These are phyloP conservation scores for Cinnamomum chago DNA, from an alignment of 164 flowering plant species.

Conservation along the genomic window DNA sequence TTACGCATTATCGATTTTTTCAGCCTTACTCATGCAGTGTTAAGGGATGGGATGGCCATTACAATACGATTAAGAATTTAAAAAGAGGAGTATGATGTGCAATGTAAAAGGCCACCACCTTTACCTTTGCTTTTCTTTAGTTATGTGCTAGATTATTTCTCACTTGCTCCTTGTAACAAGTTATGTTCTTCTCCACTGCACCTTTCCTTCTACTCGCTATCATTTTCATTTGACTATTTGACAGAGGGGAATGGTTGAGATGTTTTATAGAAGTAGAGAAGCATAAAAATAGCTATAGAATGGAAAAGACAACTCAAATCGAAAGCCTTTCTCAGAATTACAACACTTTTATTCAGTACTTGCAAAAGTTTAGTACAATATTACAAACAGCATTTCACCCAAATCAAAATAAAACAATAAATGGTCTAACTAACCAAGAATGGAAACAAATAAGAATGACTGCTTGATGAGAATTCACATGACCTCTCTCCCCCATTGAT, in stretches of 20 bases:
- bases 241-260: neutral
- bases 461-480: slow-evolving; percentile 24
- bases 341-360: neutral
- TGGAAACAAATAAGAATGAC: neutral
- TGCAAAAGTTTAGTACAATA: neutral
- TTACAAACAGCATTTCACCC: neutral
- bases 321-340: neutral
- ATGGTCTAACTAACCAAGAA: neutral
- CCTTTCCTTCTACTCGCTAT: neutral
- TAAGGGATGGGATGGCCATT: too few relatives aligned
- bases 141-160: too few relatives aligned
- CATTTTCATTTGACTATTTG: neutral
- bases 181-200: neutral
- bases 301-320: neutral
- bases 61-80: too few relatives aligned
- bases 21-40: too few relatives aligned
- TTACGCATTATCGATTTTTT: too few relatives aligned
- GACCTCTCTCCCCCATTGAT: slow-evolving; percentile 39
- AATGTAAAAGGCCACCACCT: too few relatives aligned
- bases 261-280: neutral
- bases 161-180: too few relatives aligned
- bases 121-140: too few relatives aligned
- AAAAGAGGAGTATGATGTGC: too few relatives aligned
- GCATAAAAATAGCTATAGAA: too few relatives aligned
- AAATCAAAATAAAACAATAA: neutral